phyloP scores from a whole-genome alignment of 192 early-diverging fungal species.

The Phlyctochytrium arcticum region DNA sequence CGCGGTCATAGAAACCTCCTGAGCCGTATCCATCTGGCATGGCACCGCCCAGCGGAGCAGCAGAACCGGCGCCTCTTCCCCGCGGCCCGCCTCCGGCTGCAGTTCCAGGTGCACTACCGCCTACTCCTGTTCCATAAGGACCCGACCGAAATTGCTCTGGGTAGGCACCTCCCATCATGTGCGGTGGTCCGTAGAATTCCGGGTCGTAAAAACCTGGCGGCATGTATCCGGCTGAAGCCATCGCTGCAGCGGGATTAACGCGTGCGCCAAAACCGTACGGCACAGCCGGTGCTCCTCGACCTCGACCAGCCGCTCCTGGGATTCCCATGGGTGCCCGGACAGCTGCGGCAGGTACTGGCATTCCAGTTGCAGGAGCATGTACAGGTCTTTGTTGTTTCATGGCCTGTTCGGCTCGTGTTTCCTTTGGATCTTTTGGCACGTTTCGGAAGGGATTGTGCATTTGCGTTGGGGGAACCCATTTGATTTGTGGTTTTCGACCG shows the following conservation, averaged over 20 bases:
- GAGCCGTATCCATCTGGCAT: neutral
- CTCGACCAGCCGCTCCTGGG: neutral
- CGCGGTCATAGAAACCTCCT: slow-evolving; percentile 14
- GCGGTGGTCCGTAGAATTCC: slow-evolving; percentile 19
- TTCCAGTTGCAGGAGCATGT: neutral
- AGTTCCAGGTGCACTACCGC: neutral
- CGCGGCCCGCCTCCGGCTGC: neutral
- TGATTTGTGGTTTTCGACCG: slow-evolving; percentile 23
- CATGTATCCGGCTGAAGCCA: too few species aligned
- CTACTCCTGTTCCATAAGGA: neutral
- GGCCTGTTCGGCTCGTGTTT: slow-evolving; percentile 6
- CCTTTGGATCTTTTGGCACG: slow-evolving; percentile 25
- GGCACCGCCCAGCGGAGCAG: neutral
- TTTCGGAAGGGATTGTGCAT: slow-evolving; percentile 25
- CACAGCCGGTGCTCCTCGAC: neutral
- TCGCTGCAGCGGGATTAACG: too few species aligned
- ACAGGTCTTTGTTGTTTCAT: neutral
- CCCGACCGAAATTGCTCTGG: slow-evolving; percentile 9
- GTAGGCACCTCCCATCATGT: slow-evolving; percentile 19
- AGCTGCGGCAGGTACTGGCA: neutral
- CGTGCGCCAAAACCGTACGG: neutral
- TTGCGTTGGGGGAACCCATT: slow-evolving; percentile 10
- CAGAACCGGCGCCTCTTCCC: slow-evolving; percentile 1
- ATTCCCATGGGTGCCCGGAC: slow-evolving; percentile 4
- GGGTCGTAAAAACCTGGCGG: slow-evolving; percentile 7